phyloP scores from a whole-genome alignment of 2,329 filamentous ascomycete species.

The Colletotrichum gigasporum region DNA sequence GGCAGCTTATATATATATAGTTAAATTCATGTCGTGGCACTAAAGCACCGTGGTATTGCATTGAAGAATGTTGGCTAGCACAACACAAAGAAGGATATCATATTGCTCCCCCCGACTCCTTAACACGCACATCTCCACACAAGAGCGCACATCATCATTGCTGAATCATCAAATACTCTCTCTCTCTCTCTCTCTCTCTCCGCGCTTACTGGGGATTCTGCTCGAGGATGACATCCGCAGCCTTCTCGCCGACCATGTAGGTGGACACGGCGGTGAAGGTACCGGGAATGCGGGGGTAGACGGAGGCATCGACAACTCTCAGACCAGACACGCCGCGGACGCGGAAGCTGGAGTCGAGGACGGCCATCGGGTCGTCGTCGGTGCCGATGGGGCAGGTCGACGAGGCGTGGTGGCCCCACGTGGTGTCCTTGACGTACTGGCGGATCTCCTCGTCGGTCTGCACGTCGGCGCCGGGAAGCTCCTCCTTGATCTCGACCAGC shows the following conservation, averaged over 20 bases:
- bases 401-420: slow-evolving; percentile 46
- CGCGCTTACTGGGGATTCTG: background rate
- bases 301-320: slow-evolving; percentile 55
- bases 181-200: background rate
- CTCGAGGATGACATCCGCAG: slow-evolving; percentile 41
- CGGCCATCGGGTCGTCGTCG: slow-evolving; percentile 45
- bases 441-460: slow-evolving; percentile 30
- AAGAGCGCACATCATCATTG: too few species aligned
- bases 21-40: too few species aligned
- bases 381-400: slow-evolving; percentile 44
- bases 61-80: too few species aligned
- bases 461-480: slow-evolving; percentile 33
- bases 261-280: slow-evolving; percentile 44
- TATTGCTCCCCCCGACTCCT: too few species aligned
- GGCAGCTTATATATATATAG: too few species aligned
- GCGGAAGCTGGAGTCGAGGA: slow-evolving; percentile 59
- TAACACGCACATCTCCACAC: too few species aligned
- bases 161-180: too few species aligned
- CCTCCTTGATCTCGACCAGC: slow-evolving; percentile 32
- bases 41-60: too few species aligned
- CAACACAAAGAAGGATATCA: too few species aligned
- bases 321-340: slow-evolving; percentile 56
- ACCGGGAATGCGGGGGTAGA: slow-evolving; percentile 50
- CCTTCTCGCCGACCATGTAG: slow-evolving; percentile 45
- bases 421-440: slow-evolving; percentile 40